phyloP scores from a whole-genome alignment of 305 asterid genomes.

The Fraxinus dipetala region DNA sequence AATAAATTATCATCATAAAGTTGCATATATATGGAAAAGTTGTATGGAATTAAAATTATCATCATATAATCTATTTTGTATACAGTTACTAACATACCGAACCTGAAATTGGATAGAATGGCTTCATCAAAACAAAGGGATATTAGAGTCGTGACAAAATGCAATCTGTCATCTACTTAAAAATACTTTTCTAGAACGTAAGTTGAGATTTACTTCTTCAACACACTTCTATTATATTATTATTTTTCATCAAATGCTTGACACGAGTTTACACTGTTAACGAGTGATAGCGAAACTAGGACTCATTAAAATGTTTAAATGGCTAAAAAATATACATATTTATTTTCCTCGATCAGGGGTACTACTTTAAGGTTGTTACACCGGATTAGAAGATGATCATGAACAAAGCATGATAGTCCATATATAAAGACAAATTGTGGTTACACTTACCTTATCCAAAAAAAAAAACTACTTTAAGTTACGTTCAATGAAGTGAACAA shows the following conservation, averaged over 20 bases:
- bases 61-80: neutral
- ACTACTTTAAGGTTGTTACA: conserved; percentile 20
- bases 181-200: neutral
- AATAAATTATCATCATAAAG: neutral
- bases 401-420: neutral
- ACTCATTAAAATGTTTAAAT: neutral
- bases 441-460: no score
- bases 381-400: conserved; percentile 18
- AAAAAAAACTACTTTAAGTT: neutral
- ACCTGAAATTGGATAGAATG: neutral
- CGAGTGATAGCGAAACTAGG: neutral
- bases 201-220: neutral
- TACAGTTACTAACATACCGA: neutral
- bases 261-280: neutral
- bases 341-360: neutral
- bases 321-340: neutral
- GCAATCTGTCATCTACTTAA: neutral
- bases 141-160: neutral
- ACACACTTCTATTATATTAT: neutral
- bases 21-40: neutral
- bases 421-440: neutral
- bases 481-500: neutral
- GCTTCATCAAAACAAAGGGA: neutral
- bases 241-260: neutral
- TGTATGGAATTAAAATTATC: neutral